Evolutionary conservation across 2,329 filamentous ascomycete genomes (phyloP), one percentile per base, ranked within the genome.

Genomic region (Cryphonectria radicalis): DNA sequence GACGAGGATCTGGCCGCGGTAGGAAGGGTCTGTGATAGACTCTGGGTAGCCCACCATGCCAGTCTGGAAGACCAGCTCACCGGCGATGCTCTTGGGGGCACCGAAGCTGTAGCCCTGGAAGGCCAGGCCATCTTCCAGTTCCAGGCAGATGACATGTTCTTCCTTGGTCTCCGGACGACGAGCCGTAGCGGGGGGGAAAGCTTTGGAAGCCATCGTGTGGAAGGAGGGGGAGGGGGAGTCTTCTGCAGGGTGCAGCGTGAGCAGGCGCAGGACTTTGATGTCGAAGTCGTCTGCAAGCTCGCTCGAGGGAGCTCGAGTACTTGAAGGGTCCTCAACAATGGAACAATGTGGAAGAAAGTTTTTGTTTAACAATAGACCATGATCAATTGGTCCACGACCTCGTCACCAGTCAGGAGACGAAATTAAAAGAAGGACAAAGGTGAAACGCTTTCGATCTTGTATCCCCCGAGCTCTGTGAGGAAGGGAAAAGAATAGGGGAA

Each of bases 11-110:
- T 99, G 95, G 74, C 93, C 93, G 66, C 92, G 91, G 83, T 96
- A 95, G 66, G 93, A 95, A 76, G 93, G 93, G 80, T 96, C 93
- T 73, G 93, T 95, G 77, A 96, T 88, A 64, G 92, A 97, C 86
- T 99, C 96, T 59, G 96, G 95, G 81, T 99, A 99, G 79, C 96
- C 96, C 77, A 98, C 96, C 95, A 98, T 97, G 83, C 96, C 96
- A 71, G 96, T 99, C 88, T 98, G 95, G 86, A 99, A 99, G 84
- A 99, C 96, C 81, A 99, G 88, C 87, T 99, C 96, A 82, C 96
- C 96, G 76, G 95, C 93, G 79, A 97, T 90, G 85, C 93, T 97
- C 88, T 95, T 97, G 79, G 93, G 88, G 74, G 95, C 95, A 83
- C 96, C 96, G 81, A 99, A 99, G 88, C 94, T 97, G 86, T 93